These are phyloP conservation scores for Spatholobus suberectus DNA, from an alignment of 306 rosid genomes.

Conservation along the genomic window DNA sequence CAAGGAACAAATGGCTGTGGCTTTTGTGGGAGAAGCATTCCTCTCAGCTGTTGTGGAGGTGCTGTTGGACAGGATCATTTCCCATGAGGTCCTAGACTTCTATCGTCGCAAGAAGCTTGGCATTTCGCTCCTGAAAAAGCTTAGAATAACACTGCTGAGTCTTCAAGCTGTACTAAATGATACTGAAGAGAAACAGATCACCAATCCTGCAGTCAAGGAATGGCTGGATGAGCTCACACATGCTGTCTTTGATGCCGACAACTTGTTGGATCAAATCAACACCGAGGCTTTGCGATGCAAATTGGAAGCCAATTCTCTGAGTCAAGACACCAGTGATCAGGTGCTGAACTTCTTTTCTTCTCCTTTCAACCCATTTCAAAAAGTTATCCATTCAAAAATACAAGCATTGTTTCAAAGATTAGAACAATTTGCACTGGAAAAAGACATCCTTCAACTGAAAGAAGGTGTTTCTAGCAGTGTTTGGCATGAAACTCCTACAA, in stretches of 20 bases:
- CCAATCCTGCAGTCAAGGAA: background rate
- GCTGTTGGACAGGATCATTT: background rate
- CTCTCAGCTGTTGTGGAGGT: conserved; percentile 38
- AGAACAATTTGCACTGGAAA: conserved; percentile 17
- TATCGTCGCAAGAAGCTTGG: background rate
- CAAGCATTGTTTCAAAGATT: conserved; percentile 9
- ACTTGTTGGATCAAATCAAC: background rate
- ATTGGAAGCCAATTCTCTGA: background rate
- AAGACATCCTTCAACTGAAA: conserved; percentile 4
- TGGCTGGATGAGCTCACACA: conserved; percentile 3
- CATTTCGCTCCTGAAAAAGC: background rate
- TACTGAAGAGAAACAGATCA: conserved; percentile 33
- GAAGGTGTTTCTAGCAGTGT: conserved; percentile 9
- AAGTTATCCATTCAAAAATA: background rate
- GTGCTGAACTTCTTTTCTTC: background rate
- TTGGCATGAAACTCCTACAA: conserved; percentile 31
- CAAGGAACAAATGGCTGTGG: background rate
- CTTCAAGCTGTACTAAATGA: conserved; percentile 37
- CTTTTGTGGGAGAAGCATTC: conserved; percentile 16
- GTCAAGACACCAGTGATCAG: background rate
- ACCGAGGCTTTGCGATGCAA: conserved; percentile 9
- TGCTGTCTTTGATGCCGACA: background rate
- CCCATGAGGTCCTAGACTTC: conserved; percentile 1
- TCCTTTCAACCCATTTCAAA: background rate
- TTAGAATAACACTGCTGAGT: background rate